Base-by-base conservation (phyloP, 2,329 filamentous ascomycete genomes). In the Xylaria sp. region DNA sequence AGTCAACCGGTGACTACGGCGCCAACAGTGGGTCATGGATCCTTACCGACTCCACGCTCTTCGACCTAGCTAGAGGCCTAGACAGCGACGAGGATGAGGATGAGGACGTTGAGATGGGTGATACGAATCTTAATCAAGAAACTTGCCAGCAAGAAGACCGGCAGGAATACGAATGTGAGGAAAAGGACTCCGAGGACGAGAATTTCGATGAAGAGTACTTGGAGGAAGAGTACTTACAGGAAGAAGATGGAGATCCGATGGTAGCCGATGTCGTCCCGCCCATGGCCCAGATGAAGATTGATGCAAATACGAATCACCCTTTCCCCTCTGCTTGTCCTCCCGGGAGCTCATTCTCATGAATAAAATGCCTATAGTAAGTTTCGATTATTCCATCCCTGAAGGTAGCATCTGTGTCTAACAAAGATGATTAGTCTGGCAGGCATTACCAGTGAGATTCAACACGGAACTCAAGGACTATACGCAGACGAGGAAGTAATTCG, bases 31-130 rank as follows among this genome's bases (percentile, higher is more conserved):
- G 3, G 15, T 59, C 63, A 18, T 65, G 63, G 55, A 20, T 65
- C 37, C 55, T 60, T 7, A 55, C 34, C 10, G 55, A 65, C n/a
- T 55, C 63, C 34, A n/a, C 52, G 0, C 23, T 60, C 55, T 65
- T 52, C 56, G 52, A 66, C 20, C 8, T 61, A 28, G 64, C 56
- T 48, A 32, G 51, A 39, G 64, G 57, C 50, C 20, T 25, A 0
- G 48, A 23, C 15, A 25, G 23, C 9, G 64, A 62, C 28, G 64
- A 66, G 8, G 58, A 61, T 3, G 56, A 66, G 46, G 57, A 66
- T n/a, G 48, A 66, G 25, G 64, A 66, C 13, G 50, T 55, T 5
- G 7, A 34, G 13, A 56, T 57, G 32, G 12, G 2, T 1, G 28
- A 50, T 20, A 12, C 7, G 7, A 9, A 44, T 48, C 3, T 13